These are phyloP conservation scores for Kitagawia praeruptora DNA, from an alignment of 129 eudicot genomes.

Conservation along the genomic window DNA sequence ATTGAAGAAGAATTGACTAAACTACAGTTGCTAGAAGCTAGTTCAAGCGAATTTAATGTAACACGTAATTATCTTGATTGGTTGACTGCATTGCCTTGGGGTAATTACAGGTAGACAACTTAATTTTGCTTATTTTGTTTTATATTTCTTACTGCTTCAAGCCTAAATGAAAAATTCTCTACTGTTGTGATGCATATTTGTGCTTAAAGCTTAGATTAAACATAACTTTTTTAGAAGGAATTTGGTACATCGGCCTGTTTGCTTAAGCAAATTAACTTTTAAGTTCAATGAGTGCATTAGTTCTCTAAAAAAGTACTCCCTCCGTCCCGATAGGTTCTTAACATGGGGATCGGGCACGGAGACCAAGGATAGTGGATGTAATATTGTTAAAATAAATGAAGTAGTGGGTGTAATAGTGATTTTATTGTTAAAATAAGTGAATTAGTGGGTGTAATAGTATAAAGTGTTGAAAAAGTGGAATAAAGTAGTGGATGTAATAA, in stretches of 20 bases:
- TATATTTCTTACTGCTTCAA: not conserved
- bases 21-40: conserved; percentile 84
- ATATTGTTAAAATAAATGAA: too few species aligned
- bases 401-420: too few species aligned
- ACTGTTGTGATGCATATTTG: not conserved
- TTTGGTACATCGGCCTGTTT: too few species aligned
- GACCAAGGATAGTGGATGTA: too few species aligned
- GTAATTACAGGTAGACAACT: conserved; percentile 70
- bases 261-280: too few species aligned
- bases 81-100: conserved; percentile 99
- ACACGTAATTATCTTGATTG: conserved; percentile 97
- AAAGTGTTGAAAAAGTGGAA: too few species aligned
- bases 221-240: too few species aligned
- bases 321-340: too few species aligned
- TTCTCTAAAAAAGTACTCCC: not conserved
- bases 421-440: too few species aligned
- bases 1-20: conserved; percentile 94
- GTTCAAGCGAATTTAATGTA: conserved; percentile 97
- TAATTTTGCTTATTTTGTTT: not conserved
- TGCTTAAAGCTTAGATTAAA: not conserved
- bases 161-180: not conserved
- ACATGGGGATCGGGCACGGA: too few species aligned
- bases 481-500: too few species aligned
- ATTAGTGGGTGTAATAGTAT: too few species aligned
- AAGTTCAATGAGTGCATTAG: not conserved